These are phyloP conservation scores for Adansonia digitata DNA, from an alignment of 345 rosid genomes.

Conservation along the genomic window DNA sequence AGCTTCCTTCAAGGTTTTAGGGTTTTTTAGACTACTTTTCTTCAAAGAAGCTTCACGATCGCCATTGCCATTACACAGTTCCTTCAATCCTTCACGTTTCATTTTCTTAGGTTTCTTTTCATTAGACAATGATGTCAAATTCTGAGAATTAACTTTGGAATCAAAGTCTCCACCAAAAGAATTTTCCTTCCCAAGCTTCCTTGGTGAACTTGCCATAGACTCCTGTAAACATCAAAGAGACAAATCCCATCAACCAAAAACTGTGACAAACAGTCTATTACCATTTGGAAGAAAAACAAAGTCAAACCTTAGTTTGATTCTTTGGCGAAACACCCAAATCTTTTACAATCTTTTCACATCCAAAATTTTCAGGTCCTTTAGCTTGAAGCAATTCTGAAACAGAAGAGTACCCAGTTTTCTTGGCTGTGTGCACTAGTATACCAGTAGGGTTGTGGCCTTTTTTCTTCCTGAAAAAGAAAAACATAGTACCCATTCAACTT, in stretches of 20 bases:
- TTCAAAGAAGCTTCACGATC: conserved; percentile 23
- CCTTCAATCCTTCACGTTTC: conserved; percentile 39
- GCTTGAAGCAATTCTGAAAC: conserved; percentile 58
- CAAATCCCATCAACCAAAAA: conserved; percentile 3
- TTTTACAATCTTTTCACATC: conserved; percentile 18
- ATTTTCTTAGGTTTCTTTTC: conserved; percentile 35
- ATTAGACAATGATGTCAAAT: conserved; percentile 9
- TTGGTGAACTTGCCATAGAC: conserved; percentile 22
- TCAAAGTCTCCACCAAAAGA: conserved; percentile 34
- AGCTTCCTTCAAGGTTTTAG: conserved; percentile 20
- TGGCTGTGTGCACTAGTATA: conserved; percentile 51
- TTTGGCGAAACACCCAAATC: conserved; percentile 23
- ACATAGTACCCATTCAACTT: conserved; percentile 8
- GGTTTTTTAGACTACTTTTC: conserved; percentile 17
- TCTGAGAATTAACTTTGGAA: conserved; percentile 14
- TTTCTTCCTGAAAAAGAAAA: conserved; percentile 51
- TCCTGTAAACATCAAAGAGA: conserved; percentile 26
- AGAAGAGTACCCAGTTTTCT: conserved; percentile 60
- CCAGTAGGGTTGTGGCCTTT: conserved; percentile 75
- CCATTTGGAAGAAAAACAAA: not conserved
- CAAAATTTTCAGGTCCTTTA: conserved; percentile 35
- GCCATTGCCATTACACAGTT: conserved; percentile 19
- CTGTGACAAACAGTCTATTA: not conserved
- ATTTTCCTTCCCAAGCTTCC: conserved; percentile 55
- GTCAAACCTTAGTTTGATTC: conserved; percentile 30